These are phyloP conservation scores for Phlyctochytrium bullatum DNA, from an alignment of 192 early-diverging fungal genomes.

Conservation along the genomic window DNA sequence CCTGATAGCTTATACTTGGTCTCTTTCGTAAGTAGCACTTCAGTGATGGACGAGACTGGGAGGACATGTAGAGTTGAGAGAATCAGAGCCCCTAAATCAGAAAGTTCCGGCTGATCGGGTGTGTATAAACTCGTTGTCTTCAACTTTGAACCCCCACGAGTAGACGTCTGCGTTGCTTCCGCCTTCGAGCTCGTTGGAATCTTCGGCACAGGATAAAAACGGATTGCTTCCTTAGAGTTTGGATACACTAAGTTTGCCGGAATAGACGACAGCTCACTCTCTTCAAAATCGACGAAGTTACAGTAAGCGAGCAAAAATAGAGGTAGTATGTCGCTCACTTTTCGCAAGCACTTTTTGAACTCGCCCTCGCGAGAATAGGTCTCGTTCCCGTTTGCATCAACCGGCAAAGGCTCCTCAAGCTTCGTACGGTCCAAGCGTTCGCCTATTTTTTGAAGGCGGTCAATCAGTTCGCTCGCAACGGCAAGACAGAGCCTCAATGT, in stretches of 20 bases:
- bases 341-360: neutral
- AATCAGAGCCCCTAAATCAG: slow-evolving; percentile 32
- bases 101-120: slow-evolving; percentile 18
- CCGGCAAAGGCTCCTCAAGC: neutral
- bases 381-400: neutral
- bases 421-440: slow-evolving; percentile 12
- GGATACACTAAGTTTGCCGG: too few species aligned
- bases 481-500: slow-evolving; percentile 35
- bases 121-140: too few species aligned
- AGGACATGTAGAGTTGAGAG: slow-evolving; percentile 36
- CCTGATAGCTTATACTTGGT: neutral
- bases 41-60: neutral
- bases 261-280: neutral
- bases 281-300: neutral
- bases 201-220: too few species aligned
- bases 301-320: neutral
- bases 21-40: slow-evolving; percentile 2
- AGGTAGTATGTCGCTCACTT: neutral
- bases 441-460: slow-evolving; percentile 31
- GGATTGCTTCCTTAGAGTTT: too few species aligned
- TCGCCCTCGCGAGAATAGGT: neutral
- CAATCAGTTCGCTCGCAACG: slow-evolving; percentile 40
- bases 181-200: too few species aligned
- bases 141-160: neutral
- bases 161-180: neutral